phyloP scores from a whole-genome alignment of 2,329 filamentous ascomycete genomes.

The Trichothecium sympodiale region DNA sequence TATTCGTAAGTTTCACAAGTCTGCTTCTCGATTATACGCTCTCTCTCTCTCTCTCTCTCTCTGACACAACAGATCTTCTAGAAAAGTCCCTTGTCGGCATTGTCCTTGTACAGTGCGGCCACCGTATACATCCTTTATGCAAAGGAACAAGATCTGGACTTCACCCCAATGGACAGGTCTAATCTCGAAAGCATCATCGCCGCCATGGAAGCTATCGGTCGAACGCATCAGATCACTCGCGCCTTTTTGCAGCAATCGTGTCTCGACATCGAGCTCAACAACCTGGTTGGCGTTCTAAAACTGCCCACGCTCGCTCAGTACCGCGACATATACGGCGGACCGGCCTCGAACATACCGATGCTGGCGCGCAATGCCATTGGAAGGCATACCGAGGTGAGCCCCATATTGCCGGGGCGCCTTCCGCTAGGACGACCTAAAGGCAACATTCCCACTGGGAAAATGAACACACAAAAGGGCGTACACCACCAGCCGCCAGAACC shows the following conservation, averaged over 20 bases:
- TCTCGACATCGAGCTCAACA: slow-evolving; percentile 59
- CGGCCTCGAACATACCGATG: slow-evolving; percentile 31
- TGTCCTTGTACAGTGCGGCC: slow-evolving; percentile 76
- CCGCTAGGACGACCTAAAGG: slow-evolving; percentile 21
- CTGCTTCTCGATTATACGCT: no score
- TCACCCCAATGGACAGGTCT: slow-evolving; percentile 31
- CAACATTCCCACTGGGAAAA: neutral
- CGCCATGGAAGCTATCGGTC: slow-evolving; percentile 67
- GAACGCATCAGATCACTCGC: slow-evolving; percentile 63
- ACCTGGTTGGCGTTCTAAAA: slow-evolving; percentile 22
- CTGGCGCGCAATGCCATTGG: slow-evolving; percentile 34
- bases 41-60: no score
- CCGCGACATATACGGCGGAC: slow-evolving; percentile 15
- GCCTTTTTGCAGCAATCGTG: slow-evolving; percentile 79
- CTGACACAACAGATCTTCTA: slow-evolving; percentile 9
- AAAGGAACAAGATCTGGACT: slow-evolving; percentile 39
- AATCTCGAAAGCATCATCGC: slow-evolving; percentile 66
- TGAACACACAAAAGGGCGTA: no score
- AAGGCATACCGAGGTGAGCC: slow-evolving; percentile 25
- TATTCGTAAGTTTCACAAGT: slow-evolving; percentile 45
- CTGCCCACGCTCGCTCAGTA: slow-evolving; percentile 24
- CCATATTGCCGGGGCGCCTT: slow-evolving; percentile 32
- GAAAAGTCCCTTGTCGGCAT: slow-evolving; percentile 36
- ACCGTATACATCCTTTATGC: slow-evolving; percentile 75
- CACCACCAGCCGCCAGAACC: no score